A percentile compares a stretch with the other conserved stretches of the same genome.
Conservation (phyloP, 2,329 filamentous ascomycete genomes). For the Phyllosticta paracitricarpa region DNA sequence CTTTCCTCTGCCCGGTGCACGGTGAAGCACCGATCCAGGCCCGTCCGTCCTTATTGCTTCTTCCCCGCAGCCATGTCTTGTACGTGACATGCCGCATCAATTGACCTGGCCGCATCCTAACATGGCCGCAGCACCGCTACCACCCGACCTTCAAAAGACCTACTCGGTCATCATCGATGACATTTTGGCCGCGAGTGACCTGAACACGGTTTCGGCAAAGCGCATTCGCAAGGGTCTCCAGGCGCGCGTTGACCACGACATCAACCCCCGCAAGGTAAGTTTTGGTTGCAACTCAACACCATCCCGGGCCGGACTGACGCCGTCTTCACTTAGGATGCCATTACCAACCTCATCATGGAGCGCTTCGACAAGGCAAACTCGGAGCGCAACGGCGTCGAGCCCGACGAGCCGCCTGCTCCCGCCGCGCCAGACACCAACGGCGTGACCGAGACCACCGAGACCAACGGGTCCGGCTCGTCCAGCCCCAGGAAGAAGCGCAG, state of each 20-base stretch:
- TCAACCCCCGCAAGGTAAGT: conserved; percentile 51
- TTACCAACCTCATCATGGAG: conserved; percentile 38
- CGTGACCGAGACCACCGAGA: conserved; percentile 13
- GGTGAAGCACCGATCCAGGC: not conserved
- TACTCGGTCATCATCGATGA: conserved; percentile 53
- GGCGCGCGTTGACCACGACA: conserved; percentile 50
- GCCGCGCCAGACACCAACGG: conserved; percentile 18
- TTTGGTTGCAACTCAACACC: not conserved
- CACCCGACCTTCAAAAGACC: conserved; percentile 37
- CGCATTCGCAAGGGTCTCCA: conserved; percentile 54
- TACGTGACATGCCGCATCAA: conserved; percentile 8
- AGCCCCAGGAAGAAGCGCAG: conserved; percentile 31
- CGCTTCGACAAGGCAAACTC: conserved; percentile 41
- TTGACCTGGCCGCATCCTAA: conserved; percentile 2
- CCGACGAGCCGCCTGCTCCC: conserved; percentile 29
- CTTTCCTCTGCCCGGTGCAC: not conserved
- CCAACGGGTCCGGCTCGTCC: conserved; percentile 16
- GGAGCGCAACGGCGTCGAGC: conserved; percentile 15
- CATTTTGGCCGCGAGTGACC: conserved; percentile 50
- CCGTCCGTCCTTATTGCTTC: not conserved
- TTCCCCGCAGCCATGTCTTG: conserved; percentile 10
- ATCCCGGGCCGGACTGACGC: not conserved
- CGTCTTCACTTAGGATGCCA: conserved; percentile 25
- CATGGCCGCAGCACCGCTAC: conserved; percentile 27
- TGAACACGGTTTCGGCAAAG: conserved; percentile 56